phyloP scores from a whole-genome alignment of 495 filamentous ascomycete species.

The Massariosphaeria phaeospora region DNA sequence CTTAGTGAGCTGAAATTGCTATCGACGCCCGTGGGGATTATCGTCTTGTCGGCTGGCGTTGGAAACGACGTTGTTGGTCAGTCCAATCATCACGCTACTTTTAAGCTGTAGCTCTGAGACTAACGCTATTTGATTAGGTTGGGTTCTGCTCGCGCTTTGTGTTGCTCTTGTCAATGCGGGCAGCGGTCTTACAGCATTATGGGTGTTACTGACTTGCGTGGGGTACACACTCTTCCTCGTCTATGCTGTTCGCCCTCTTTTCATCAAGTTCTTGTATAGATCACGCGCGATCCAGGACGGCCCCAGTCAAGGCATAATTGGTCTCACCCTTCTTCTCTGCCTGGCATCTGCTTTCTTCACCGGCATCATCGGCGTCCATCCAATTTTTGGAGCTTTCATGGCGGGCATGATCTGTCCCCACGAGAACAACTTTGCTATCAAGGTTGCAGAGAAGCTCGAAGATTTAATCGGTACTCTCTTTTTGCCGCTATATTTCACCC shows the following conservation, averaged over 20 bases:
- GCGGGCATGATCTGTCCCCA: constrained; percentile 91
- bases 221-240: constrained; percentile 75
- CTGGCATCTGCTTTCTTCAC: constrained; percentile 92
- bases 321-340: constrained; percentile 72
- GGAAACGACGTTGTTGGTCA: constrained; percentile 87
- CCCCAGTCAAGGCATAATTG: constrained; percentile 80
- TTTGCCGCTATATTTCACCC: constrained; percentile 89
- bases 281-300: constrained; percentile 83
- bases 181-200: constrained; percentile 79
- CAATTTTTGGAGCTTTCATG: constrained; percentile 86
- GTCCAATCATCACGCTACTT: background rate
- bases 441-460: constrained; percentile 92
- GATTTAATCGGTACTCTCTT: constrained; percentile 87
- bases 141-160: constrained; percentile 90
- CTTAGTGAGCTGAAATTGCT: constrained; percentile 89
- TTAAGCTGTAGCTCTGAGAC: constrained; percentile 5
- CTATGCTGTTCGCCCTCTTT: constrained; percentile 69
- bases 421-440: constrained; percentile 90
- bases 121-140: constrained; percentile 41
- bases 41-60: constrained; percentile 87
- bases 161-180: constrained; percentile 90
- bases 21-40: constrained; percentile 77
- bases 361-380: constrained; percentile 84
- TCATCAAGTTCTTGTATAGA: constrained; percentile 66
- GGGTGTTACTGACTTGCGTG: constrained; percentile 70